Percentiles rank a stretch among this genome's conserved stretches.
Evolutionary conservation across 2,329 filamentous ascomycete genomes (phyloP).

Genomic region (Raffaelea albimanens): DNA sequence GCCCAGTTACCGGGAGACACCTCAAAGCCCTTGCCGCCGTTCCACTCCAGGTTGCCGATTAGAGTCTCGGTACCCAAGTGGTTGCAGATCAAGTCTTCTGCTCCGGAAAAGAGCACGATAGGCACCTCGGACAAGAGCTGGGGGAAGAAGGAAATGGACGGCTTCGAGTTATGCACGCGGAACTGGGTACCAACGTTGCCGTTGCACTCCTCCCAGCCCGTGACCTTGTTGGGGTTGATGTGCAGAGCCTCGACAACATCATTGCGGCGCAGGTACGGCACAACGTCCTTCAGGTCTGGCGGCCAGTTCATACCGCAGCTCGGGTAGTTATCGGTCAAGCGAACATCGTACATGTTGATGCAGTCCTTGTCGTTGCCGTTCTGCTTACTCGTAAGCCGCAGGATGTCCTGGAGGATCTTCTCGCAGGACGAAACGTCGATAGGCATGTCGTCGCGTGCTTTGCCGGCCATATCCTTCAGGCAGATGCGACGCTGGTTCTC

Average conservation of each 20-base stretch:
- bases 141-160: slow-evolving; percentile 67
- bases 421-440: slow-evolving; percentile 71
- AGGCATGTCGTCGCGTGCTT: slow-evolving; percentile 27
- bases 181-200: slow-evolving; percentile 69
- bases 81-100: slow-evolving; percentile 94
- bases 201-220: slow-evolving; percentile 87
- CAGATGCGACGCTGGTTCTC: slow-evolving; percentile 64
- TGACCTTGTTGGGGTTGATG: slow-evolving; percentile 69
- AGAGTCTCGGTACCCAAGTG: slow-evolving; percentile 87
- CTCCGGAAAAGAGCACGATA: slow-evolving; percentile 82
- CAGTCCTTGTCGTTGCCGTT: slow-evolving; percentile 51
- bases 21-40: slow-evolving; percentile 85
- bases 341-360: slow-evolving; percentile 95
- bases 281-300: slow-evolving; percentile 67
- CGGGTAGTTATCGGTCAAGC: slow-evolving; percentile 68
- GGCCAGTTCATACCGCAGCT: slow-evolving; percentile 98
- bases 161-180: slow-evolving; percentile 57
- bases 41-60: slow-evolving; percentile 87
- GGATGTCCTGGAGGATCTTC: slow-evolving; percentile 60
- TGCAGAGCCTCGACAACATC: slow-evolving; percentile 77
- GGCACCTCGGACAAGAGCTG: slow-evolving; percentile 68
- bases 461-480: slow-evolving; percentile 46
- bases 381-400: slow-evolving; percentile 49
- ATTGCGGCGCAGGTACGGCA: slow-evolving; percentile 72
- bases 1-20: slow-evolving; percentile 78